Evolutionary conservation across 2,329 filamentous ascomycete species (phyloP).

Genomic region (Diplodia intermedia): DNA sequence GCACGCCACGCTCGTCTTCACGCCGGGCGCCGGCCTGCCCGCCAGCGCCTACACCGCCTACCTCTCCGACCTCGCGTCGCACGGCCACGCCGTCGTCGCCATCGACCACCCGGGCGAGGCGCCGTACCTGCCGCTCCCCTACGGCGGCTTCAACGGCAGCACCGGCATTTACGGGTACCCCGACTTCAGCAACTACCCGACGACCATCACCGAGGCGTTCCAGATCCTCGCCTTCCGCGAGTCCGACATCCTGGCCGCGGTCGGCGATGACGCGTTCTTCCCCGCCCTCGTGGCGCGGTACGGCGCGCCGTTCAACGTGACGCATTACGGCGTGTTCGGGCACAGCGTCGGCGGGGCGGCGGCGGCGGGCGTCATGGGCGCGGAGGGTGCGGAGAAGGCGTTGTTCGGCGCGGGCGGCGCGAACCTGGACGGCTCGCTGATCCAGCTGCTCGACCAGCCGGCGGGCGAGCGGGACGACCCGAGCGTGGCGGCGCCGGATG

Average conservation of each 20-base stretch:
- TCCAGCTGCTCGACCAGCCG: conserved; percentile 34
- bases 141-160: not conserved
- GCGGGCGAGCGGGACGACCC: not conserved
- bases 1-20: conserved; percentile 23
- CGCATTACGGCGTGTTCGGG: conserved; percentile 17
- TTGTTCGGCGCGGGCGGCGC: conserved; percentile 35
- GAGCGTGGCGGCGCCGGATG: conserved; percentile 25
- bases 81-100: conserved; percentile 21
- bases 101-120: conserved; percentile 28
- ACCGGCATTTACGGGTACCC: conserved; percentile 11
- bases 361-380: conserved; percentile 33
- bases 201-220: not conserved
- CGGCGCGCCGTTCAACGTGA: conserved; percentile 25
- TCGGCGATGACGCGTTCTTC: not conserved
- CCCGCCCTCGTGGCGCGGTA: conserved; percentile 10
- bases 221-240: not conserved
- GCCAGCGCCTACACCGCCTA: conserved; percentile 29
- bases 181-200: not conserved
- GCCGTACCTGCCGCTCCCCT: conserved; percentile 8
- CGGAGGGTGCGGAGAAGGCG: conserved; percentile 8
- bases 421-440: conserved; percentile 37
- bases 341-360: conserved; percentile 4
- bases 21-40: conserved; percentile 14
- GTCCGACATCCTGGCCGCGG: not conserved
- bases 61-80: conserved; percentile 10